phyloP scores from a whole-genome alignment of 331 rosid species.

The Quercus lobata region DNA sequence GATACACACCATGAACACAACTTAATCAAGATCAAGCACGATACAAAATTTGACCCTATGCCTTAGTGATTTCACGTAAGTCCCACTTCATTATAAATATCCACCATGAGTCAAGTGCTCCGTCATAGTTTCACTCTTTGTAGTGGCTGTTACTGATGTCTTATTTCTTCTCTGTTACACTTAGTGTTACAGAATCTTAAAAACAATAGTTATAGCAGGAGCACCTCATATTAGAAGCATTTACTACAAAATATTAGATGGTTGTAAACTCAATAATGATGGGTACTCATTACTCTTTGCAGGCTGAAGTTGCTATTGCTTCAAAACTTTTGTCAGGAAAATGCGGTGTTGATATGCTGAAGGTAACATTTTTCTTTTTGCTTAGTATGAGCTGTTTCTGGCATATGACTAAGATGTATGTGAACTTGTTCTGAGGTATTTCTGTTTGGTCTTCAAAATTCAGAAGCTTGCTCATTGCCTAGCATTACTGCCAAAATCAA shows the following conservation, averaged over 20 bases:
- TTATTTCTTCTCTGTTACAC: background rate
- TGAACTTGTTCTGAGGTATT: constrained; percentile 16
- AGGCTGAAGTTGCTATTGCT: constrained; percentile 78
- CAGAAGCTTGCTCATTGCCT: constrained; percentile 84
- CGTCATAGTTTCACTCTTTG: background rate
- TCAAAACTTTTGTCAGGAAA: constrained; percentile 56
- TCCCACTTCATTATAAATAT: background rate
- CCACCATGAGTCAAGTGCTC: background rate
- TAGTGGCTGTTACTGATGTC: background rate
- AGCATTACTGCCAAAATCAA: constrained; percentile 82
- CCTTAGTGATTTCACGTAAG: background rate
- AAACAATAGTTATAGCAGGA: background rate
- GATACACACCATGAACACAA: background rate
- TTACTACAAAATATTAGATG: background rate
- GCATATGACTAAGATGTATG: background rate
- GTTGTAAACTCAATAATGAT: background rate
- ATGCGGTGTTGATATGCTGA: constrained; percentile 53
- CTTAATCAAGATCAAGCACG: background rate
- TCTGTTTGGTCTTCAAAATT: constrained; percentile 30
- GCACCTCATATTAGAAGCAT: background rate
- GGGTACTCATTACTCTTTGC: constrained; percentile 25
- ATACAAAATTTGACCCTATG: background rate
- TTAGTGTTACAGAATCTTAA: background rate
- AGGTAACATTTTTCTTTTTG: constrained; percentile 50
- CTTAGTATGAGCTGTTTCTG: constrained; percentile 4